Evolutionary conservation across 352 stramenopile species (phyloP), one percentile per base, ranked within the genome.

Genomic region (Phytophthora vignae): DNA sequence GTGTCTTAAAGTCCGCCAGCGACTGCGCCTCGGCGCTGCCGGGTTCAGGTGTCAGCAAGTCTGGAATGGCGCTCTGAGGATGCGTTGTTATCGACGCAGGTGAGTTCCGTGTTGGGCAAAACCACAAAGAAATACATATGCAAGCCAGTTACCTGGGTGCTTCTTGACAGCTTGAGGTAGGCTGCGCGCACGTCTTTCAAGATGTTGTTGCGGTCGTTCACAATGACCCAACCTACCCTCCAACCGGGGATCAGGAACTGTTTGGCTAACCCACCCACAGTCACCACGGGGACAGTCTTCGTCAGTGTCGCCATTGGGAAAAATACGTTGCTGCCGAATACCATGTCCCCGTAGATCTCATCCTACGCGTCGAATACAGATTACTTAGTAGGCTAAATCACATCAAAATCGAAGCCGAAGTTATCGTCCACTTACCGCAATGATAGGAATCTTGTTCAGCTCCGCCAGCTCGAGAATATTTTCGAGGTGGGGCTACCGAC

Each of bases 211-310:
- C 90, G 89, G 74, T 99, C 96, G 67, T 99, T 91, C 60, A 99
- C 93, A 54, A 98, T 85, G 53, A 99, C 69, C 97, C 97, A 99
- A 22, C 97, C 97, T 10, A 99, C 84, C 57, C 97, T 89, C 94
- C 96, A 99, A 36, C 97, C 97, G 15, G 97, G 96, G 15, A 99
- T 85, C n/a, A 99, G 77, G 74, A 98, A 99, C 67, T 99, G 95
- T 79, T 99, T 99, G 12, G 95, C 96, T 14, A 99, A 70, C n/a
- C 92, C 92, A 48, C 90, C 81, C 19, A 96, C 77, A 8, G 87
- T 76, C 12, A 98, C 75, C 9, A 98, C 83, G 1, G 91, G 90
- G 1, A 97, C 91, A 10, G 81, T 90, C 53, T 83, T 90, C 14
- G 90, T 92, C 42, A 97, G 76, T 11, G 84, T 77, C 1, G 90